A percentile compares a stretch with the other conserved stretches of the same genome.
Evolutionary conservation across 176 grass and related monocot species (phyloP).

Genomic region (Aegilops bicornis): DNA sequence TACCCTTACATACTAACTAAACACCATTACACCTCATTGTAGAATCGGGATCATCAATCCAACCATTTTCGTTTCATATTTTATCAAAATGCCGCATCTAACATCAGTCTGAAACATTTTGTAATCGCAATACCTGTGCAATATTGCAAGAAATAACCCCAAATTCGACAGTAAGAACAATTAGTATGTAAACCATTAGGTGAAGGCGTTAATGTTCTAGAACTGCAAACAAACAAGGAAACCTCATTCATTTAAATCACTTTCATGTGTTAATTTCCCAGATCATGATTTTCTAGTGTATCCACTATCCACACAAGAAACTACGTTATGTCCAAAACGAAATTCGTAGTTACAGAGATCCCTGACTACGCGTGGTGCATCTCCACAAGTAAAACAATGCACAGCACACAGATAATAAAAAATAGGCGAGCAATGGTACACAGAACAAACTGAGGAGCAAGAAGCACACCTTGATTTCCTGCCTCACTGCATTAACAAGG

Average conservation of each 20-base stretch:
- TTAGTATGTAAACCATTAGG: background rate
- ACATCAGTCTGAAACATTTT: background rate
- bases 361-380: background rate
- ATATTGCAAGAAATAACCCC: background rate
- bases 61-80: background rate
- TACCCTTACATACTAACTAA: background rate
- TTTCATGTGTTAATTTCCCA: background rate
- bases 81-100: background rate
- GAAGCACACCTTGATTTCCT: constrained; percentile 56
- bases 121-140: background rate
- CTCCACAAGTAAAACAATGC: background rate
- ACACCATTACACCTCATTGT: background rate
- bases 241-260: background rate
- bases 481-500: constrained; percentile 57
- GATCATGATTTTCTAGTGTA: background rate
- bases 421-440: background rate
- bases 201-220: background rate
- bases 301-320: background rate
- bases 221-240: background rate
- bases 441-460: background rate
- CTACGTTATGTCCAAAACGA: background rate
- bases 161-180: background rate
- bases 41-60: background rate
- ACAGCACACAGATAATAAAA: background rate
- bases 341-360: constrained; percentile 3